phyloP scores from a whole-genome alignment of 2,329 filamentous ascomycete genomes.

The Exophiala viscosa region DNA sequence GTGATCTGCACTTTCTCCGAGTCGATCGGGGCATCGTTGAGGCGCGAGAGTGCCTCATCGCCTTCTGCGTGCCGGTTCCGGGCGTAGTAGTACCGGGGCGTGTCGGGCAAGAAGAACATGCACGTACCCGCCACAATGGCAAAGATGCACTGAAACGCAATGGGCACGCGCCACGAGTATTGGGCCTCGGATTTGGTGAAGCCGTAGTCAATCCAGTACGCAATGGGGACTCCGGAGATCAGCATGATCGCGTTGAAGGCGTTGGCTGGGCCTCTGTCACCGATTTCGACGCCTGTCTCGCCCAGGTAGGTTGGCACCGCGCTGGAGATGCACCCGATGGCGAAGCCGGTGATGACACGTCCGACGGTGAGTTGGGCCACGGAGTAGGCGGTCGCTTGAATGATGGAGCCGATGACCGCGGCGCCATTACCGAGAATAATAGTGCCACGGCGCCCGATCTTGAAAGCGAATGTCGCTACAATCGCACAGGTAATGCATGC shows the following conservation, averaged over 20 bases:
- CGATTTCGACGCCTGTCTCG: conserved; percentile 31
- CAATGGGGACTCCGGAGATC: conserved; percentile 29
- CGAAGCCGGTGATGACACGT: conserved; percentile 28
- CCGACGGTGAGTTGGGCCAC: conserved; percentile 31
- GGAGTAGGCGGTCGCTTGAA: conserved; percentile 29
- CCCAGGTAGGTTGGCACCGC: conserved; percentile 33
- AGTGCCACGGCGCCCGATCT: conserved; percentile 30
- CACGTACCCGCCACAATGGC: conserved; percentile 25
- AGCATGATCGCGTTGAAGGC: conserved; percentile 33
- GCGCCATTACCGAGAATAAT: conserved; percentile 29
- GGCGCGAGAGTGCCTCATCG: conserved; percentile 25
- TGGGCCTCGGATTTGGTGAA: conserved; percentile 31
- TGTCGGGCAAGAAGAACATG: conserved; percentile 28
- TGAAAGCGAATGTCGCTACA: conserved; percentile 28
- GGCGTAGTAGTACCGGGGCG: conserved; percentile 32
- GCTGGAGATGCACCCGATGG: conserved; percentile 33
- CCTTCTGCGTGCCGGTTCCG: conserved; percentile 28
- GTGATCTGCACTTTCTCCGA: conserved; percentile 21
- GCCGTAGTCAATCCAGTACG: conserved; percentile 37
- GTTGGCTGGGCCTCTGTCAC: conserved; percentile 29
- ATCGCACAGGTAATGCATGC: conserved; percentile 29
- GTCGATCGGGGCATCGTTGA: conserved; percentile 23
- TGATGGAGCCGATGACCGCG: conserved; percentile 33
- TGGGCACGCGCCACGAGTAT: conserved; percentile 33
- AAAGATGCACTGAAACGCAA: conserved; percentile 32